These are phyloP conservation scores for Pinus tabuliformis DNA, from an alignment of 75 land plant species.

Conservation along the genomic window DNA sequence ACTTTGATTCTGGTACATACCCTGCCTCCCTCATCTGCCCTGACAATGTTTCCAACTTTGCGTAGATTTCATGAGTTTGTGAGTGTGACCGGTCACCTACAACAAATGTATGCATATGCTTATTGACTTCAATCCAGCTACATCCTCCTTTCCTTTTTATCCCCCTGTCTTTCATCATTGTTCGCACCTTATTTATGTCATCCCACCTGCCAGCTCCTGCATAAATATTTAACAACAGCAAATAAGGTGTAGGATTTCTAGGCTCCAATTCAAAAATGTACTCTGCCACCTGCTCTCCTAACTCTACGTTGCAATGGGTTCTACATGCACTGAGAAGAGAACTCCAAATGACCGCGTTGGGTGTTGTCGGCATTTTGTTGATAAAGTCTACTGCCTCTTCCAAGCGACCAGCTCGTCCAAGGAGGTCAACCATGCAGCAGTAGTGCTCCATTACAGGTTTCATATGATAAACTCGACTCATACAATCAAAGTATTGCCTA, in stretches of 20 bases:
- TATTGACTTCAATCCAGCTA: neutral
- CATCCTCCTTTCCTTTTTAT: neutral
- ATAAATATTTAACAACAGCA: neutral
- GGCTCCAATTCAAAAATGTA: neutral
- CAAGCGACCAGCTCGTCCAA: slow-evolving; percentile 14
- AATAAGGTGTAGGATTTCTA: neutral
- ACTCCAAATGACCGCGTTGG: neutral
- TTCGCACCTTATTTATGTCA: neutral
- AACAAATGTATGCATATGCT: neutral
- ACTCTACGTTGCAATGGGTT: neutral
- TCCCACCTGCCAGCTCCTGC: neutral
- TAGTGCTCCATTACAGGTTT: slow-evolving; percentile 7
- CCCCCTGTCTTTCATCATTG: neutral
- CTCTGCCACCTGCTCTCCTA: neutral
- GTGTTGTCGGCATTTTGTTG: neutral
- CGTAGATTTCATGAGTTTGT: neutral
- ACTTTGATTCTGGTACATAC: neutral
- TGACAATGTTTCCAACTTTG: neutral
- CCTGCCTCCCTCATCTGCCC: neutral
- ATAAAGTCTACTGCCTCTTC: slow-evolving; percentile 11
- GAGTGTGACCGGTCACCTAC: neutral
- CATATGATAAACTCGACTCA: slow-evolving; percentile 2
- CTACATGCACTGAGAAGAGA: slow-evolving; percentile 12
- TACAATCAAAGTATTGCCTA: neutral
- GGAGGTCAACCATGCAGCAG: slow-evolving; percentile 15